Percentiles rank a stretch among this genome's conserved stretches.
Conservation (phyloP, 441 rosid species). For the Gossypium davidsonii region DNA sequence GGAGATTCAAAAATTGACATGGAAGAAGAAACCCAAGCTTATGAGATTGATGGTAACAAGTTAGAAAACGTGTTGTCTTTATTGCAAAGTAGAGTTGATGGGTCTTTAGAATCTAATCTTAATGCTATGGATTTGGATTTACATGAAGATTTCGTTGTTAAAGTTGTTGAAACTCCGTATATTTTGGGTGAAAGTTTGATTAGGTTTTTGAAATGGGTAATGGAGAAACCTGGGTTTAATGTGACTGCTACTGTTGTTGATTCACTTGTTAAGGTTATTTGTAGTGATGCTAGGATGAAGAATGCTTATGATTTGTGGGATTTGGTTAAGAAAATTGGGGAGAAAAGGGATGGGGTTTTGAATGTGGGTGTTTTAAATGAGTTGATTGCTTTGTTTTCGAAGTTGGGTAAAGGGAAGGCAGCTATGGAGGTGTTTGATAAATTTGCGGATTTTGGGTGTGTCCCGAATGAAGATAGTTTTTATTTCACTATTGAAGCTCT, state of each 20-base stretch:
- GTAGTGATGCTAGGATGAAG: conserved; percentile 35
- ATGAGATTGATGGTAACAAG: conserved; percentile 45
- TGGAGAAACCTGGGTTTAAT: conserved; percentile 25
- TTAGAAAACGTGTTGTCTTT: conserved; percentile 51
- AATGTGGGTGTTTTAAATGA: conserved; percentile 45
- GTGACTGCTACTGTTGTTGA: conserved; percentile 33
- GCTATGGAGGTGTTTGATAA: conserved; percentile 65
- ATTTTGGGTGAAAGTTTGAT: conserved; percentile 55
- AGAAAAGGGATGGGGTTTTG: conserved; percentile 29
- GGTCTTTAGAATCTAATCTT: conserved; percentile 53
- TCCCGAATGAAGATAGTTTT: conserved; percentile 47
- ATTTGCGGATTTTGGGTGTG: conserved; percentile 49
- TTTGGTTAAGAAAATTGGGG: conserved; percentile 50
- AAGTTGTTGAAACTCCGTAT: conserved; percentile 48
- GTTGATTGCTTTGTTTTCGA: conserved; percentile 52
- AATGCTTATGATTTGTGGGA: conserved; percentile 68
- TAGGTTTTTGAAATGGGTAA: conserved; percentile 61
- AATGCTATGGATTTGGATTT: conserved; percentile 37
- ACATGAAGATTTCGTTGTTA: conserved; percentile 35
- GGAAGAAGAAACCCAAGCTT: not conserved
- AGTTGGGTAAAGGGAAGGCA: conserved; percentile 64
- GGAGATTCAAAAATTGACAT: not conserved
- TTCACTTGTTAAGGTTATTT: conserved; percentile 43
- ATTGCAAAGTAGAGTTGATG: conserved; percentile 56
- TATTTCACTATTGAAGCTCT: conserved; percentile 66